phyloP scores from a whole-genome alignment of 176 grass and related monocot genomes.

The Tillandsia leiboldiana region DNA sequence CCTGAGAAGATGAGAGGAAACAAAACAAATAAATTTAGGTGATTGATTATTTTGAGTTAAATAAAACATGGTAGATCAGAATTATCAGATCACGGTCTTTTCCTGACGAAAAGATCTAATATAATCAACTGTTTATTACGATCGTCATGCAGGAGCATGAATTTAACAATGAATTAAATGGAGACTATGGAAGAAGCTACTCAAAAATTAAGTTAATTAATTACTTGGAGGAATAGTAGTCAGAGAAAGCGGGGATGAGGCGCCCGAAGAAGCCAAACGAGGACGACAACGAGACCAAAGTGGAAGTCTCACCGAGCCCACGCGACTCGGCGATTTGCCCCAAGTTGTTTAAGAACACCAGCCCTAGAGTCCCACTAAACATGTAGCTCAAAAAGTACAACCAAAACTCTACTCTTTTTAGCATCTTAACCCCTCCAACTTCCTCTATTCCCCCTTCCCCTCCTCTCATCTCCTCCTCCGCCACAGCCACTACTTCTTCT shows the following conservation, averaged over 20 bases:
- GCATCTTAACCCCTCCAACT: slow-evolving; percentile 55
- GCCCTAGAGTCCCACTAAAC: slow-evolving; percentile 76
- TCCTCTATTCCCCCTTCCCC: slow-evolving; percentile 20
- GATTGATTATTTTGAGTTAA: too few species aligned
- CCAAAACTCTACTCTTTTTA: slow-evolving; percentile 71
- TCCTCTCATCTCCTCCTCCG: background rate
- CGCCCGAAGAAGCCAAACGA: slow-evolving; percentile 98
- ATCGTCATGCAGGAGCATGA: too few species aligned
- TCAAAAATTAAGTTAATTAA: too few species aligned
- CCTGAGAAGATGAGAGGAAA: slow-evolving; percentile 23
- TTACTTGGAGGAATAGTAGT: slow-evolving; percentile 74
- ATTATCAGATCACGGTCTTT: too few species aligned
- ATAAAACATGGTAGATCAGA: too few species aligned
- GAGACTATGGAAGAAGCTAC: too few species aligned
- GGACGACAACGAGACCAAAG: slow-evolving; percentile 74
- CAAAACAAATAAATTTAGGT: background rate
- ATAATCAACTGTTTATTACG: too few species aligned
- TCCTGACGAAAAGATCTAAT: too few species aligned
- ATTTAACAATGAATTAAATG: too few species aligned
- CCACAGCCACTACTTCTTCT: slow-evolving; percentile 14
- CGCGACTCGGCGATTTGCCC: slow-evolving; percentile 94
- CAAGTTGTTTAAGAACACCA: slow-evolving; percentile 93
- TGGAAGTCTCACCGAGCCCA: slow-evolving; percentile 38
- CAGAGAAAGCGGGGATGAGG: slow-evolving; percentile 75
- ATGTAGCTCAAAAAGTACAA: slow-evolving; percentile 93